A percentile compares a stretch with the other conserved stretches of the same genome.
Conservation (phyloP, 192 early-diverging fungal species). For the Glomus cerebriforme region DNA sequence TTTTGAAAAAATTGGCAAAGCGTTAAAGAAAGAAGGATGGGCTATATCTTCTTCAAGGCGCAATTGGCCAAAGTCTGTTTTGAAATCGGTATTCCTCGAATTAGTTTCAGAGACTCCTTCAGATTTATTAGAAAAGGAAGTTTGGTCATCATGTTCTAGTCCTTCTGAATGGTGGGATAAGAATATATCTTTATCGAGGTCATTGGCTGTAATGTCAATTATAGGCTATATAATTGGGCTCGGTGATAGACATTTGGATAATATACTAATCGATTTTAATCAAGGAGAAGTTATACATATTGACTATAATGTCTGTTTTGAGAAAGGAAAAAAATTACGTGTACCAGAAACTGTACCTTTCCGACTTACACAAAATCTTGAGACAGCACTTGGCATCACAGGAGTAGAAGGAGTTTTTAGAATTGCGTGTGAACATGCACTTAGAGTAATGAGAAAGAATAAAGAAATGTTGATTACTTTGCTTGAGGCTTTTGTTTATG, state of each 20-base stretch:
- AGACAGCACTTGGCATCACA: conserved; percentile 84
- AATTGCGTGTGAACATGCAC: conserved; percentile 73
- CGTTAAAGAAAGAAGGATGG: conserved; percentile 58
- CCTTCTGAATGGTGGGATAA: conserved; percentile 77
- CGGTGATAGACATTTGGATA: conserved; percentile 92
- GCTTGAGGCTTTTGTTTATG: conserved; percentile 93
- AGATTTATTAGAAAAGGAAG: conserved; percentile 64
- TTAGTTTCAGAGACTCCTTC: conserved; percentile 65
- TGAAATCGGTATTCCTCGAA: conserved; percentile 61
- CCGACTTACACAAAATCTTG: conserved; percentile 85
- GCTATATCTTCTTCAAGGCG: conserved; percentile 54
- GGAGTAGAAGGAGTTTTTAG: conserved; percentile 81
- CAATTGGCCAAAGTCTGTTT: conserved; percentile 68
- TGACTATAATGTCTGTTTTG: conserved; percentile 96
- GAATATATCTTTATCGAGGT: conserved; percentile 71
- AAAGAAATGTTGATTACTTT: conserved; percentile 81
- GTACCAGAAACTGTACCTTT: conserved; percentile 93
- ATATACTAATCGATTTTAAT: conserved; percentile 81
- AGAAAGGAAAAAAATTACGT: conserved; percentile 83
- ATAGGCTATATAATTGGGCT: conserved; percentile 88
- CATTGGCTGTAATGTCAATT: conserved; percentile 84
- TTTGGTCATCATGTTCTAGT: conserved; percentile 63
- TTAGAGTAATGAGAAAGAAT: conserved; percentile 78
- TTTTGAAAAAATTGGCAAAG: conserved; percentile 68
- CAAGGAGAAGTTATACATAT: conserved; percentile 93